Evolutionary conservation across 2,329 filamentous ascomycete species (phyloP).

Genomic region (Penicillium sp.): DNA sequence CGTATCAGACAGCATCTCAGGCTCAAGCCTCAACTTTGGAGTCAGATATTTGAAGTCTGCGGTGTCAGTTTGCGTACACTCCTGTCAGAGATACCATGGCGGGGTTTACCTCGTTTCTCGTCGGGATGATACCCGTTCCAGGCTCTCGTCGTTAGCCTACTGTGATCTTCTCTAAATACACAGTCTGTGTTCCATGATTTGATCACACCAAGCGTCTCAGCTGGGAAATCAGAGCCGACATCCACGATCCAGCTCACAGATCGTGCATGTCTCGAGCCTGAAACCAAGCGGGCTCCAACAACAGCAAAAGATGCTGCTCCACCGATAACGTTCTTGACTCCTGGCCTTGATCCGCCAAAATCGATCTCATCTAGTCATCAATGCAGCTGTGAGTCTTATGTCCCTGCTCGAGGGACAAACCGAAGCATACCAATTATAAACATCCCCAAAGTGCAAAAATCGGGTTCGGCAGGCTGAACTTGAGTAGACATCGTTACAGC

Average conservation of each 20-base stretch:
- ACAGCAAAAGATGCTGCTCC: conserved; percentile 85
- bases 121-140: conserved; percentile 84
- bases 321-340: conserved; percentile 73
- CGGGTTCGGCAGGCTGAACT: conserved; percentile 33
- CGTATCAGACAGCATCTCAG: conserved; percentile 61
- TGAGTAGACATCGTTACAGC: conserved; percentile 1
- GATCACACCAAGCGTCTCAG: conserved; percentile 60
- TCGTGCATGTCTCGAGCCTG: conserved; percentile 61
- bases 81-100: neutral
- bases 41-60: conserved; percentile 82
- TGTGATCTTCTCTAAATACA: conserved; percentile 61
- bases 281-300: conserved; percentile 83
- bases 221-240: conserved; percentile 80
- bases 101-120: conserved; percentile 55
- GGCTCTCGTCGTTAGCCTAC: conserved; percentile 75
- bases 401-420: conserved; percentile 1
- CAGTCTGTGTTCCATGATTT: conserved; percentile 72
- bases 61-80: conserved; percentile 8
- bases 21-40: conserved; percentile 76
- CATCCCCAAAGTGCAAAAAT: conserved; percentile 61
- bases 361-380: conserved; percentile 76
- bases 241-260: conserved; percentile 89
- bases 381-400: conserved; percentile 12
- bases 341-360: conserved; percentile 65
- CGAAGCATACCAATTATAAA: conserved; percentile 56